A percentile compares a stretch with the other conserved stretches of the same genome.
These are phyloP conservation scores for Aureobasidium leucospermi DNA, from an alignment of 2,329 filamentous ascomycete species.

Conservation along the genomic window DNA sequence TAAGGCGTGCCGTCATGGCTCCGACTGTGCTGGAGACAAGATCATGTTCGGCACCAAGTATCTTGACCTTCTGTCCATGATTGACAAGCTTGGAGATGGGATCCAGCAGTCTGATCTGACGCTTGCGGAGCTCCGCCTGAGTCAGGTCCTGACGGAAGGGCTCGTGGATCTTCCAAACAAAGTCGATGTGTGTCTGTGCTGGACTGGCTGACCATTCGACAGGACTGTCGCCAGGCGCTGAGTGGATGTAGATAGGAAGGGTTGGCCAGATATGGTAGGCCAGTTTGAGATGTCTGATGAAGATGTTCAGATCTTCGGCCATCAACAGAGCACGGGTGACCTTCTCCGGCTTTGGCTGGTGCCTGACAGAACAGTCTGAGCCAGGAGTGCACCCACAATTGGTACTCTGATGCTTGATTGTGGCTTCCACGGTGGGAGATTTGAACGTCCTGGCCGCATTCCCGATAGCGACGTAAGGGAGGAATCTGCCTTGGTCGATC, in stretches of 20 bases:
- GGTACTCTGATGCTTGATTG: slow-evolving; percentile 1
- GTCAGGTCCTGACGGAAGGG: not conserved
- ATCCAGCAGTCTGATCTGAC: slow-evolving; percentile 3
- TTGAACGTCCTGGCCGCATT: not conserved
- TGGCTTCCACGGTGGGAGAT: not conserved
- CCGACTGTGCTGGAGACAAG: not conserved
- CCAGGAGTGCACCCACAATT: not conserved
- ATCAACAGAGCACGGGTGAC: slow-evolving; percentile 2
- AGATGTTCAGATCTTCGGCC: not conserved
- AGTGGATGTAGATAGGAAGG: slow-evolving; percentile 5
- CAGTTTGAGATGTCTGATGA: slow-evolving; percentile 2
- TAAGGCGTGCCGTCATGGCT: not conserved
- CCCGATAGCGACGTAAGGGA: not conserved
- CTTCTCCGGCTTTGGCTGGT: not conserved
- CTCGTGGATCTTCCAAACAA: slow-evolving; percentile 5
- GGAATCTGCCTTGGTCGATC: slow-evolving; percentile 6
- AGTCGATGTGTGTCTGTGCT: not conserved
- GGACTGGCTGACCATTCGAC: slow-evolving; percentile 4
- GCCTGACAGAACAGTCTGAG: slow-evolving; percentile 1
- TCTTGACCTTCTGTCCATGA: slow-evolving; percentile 2
- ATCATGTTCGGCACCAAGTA: slow-evolving; percentile 1
- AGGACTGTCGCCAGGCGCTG: not conserved
- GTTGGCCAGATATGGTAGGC: slow-evolving; percentile 3
- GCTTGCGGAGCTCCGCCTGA: not conserved
- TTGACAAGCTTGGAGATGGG: slow-evolving; percentile 4